Percentiles rank a stretch among this genome's conserved stretches.
Evolutionary conservation across 441 rosid genomes (phyloP).

Genomic region (Pelargonium fulgidum): DNA sequence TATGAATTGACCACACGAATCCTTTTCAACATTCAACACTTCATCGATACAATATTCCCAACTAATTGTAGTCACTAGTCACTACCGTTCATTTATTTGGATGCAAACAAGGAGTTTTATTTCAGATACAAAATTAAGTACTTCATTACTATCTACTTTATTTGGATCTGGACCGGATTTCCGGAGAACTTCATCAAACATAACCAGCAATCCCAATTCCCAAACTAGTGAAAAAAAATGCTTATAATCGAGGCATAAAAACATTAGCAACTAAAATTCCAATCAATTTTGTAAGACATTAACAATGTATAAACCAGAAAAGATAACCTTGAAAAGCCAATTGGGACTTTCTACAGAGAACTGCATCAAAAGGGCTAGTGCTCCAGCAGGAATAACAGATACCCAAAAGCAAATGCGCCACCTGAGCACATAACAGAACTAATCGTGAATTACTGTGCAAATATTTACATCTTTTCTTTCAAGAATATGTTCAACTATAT

Average conservation of each 20-base stretch:
- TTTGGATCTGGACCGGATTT: neutral
- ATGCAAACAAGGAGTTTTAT: neutral
- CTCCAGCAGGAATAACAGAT: conserved; percentile 71
- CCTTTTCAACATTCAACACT: conserved; percentile 1
- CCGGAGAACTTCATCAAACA: neutral
- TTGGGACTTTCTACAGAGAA: conserved; percentile 89
- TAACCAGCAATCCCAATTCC: neutral
- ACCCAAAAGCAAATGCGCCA: conserved; percentile 93
- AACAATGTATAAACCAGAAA: conserved; percentile 15
- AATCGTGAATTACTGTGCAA: neutral
- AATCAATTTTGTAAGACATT: conserved; percentile 5
- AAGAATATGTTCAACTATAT: conserved; percentile 2
- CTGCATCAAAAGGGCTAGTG: conserved; percentile 65
- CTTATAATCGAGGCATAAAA: conserved; percentile 9
- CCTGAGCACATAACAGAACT: conserved; percentile 37
- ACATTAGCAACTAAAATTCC: neutral
- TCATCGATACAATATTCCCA: neutral
- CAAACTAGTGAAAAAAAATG: conserved; percentile 1
- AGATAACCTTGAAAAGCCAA: conserved; percentile 86
- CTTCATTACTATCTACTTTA: neutral
- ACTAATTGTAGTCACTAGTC: neutral
- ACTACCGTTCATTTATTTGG: neutral
- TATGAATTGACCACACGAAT: neutral
- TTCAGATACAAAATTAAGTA: too few species aligned
- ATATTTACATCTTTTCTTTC: neutral